Percentiles rank a stretch among this genome's conserved stretches.
Conservation (phyloP, 148 eudicot genomes). For the Selenicereus undatus region DNA sequence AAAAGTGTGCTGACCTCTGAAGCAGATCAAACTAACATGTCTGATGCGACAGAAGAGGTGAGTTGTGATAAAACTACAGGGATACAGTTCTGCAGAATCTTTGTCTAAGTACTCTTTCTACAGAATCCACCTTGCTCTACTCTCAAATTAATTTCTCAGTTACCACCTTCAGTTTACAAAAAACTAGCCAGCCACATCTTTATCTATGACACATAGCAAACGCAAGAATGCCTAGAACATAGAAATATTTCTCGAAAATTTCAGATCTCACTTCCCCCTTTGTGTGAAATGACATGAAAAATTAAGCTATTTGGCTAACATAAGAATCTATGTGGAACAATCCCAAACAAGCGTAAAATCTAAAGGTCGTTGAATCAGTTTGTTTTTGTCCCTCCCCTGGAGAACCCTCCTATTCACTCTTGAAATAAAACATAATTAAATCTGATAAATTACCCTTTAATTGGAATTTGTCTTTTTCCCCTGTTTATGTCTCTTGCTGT, state of each 20-base stretch:
- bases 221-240: neutral
- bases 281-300: neutral
- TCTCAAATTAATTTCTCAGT: neutral
- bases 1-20: slow-evolving; percentile 9
- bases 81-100: neutral
- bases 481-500: neutral
- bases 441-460: neutral
- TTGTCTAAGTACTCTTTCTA: neutral
- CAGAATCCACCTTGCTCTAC: neutral
- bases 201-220: neutral
- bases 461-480: neutral
- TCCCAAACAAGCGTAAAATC: neutral
- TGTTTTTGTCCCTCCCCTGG: neutral
- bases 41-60: slow-evolving; percentile 25
- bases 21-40: slow-evolving; percentile 20
- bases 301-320: neutral
- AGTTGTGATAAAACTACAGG: neutral
- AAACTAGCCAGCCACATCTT: neutral
- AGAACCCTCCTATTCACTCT: neutral
- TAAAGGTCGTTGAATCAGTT: no score
- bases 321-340: neutral
- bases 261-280: neutral
- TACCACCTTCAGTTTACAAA: neutral
- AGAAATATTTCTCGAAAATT: neutral
- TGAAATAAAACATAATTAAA: neutral